These are phyloP conservation scores for Leishmania martiniquensis DNA, from an alignment of 208 protist genomes.

Conservation along the genomic window DNA sequence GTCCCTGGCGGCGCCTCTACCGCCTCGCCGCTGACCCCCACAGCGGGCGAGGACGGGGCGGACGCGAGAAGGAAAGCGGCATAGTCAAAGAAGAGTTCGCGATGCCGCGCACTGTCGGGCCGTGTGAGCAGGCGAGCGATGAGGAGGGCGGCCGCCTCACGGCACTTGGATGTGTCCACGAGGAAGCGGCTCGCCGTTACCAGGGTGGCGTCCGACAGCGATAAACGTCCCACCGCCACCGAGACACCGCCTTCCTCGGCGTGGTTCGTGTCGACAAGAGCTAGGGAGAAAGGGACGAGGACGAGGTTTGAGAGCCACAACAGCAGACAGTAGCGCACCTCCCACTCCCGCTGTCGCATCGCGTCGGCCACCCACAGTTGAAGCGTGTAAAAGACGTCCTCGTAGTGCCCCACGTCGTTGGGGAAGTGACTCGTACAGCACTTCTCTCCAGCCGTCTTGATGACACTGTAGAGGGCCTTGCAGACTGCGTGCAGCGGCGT, in stretches of 20 bases:
- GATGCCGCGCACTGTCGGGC: constrained; percentile 79
- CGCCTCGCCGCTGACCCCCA: background rate
- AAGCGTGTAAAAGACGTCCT: constrained; percentile 87
- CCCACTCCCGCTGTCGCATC: constrained; percentile 84
- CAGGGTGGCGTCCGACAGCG: constrained; percentile 80
- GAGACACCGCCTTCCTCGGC: background rate
- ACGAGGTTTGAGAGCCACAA: constrained; percentile 97
- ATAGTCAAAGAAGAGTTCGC: constrained; percentile 67
- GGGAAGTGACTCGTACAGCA: constrained; percentile 94
- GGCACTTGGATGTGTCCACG: constrained; percentile 84
- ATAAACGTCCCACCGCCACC: constrained; percentile 8
- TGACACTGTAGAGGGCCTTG: constrained; percentile 89
- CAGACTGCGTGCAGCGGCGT: constrained; percentile 77
- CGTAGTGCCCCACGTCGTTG: constrained; percentile 88
- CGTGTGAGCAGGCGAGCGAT: constrained; percentile 91
- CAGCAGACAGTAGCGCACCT: constrained; percentile 96
- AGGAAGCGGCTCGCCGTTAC: constrained; percentile 75
- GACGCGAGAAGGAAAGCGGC: constrained; percentile 41
- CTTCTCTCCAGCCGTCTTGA: constrained; percentile 96
- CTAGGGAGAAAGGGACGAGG: constrained; percentile 96
- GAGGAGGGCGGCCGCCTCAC: constrained; percentile 92
- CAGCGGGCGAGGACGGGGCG: background rate
- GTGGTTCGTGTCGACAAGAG: constrained; percentile 84
- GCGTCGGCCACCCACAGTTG: constrained; percentile 62
- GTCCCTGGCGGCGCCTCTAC: constrained; percentile 4